phyloP scores from a whole-genome alignment of 345 rosid genomes.

The Dimocarpus longan region DNA sequence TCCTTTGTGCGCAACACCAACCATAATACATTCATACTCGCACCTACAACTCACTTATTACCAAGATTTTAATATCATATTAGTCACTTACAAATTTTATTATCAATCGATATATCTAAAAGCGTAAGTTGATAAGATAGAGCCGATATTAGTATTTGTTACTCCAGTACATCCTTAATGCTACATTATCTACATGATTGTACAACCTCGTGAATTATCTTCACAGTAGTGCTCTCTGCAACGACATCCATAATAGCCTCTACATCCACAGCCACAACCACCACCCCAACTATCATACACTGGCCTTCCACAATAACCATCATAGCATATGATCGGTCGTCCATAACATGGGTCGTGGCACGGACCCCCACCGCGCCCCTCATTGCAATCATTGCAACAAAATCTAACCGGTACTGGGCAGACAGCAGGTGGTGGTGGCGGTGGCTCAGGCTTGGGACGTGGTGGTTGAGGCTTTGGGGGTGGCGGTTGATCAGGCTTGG shows the following conservation, averaged over 20 bases:
- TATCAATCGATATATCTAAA: too few relatives aligned
- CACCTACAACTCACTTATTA: too few relatives aligned
- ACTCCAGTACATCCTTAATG: too few relatives aligned
- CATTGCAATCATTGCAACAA: conserved; percentile 12
- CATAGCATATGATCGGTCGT: conserved; percentile 19
- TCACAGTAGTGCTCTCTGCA: conserved; percentile 48
- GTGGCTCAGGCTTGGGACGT: background rate
- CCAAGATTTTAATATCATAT: too few relatives aligned
- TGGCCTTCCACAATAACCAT: conserved; percentile 47
- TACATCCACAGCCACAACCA: conserved; percentile 31
- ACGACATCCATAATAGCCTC: conserved; percentile 20
- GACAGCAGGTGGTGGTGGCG: background rate
- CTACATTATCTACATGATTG: conserved; percentile 41
- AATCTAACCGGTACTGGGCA: background rate
- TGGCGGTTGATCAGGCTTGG: conserved; percentile 6
- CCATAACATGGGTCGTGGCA: conserved; percentile 33
- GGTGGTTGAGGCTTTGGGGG: too few relatives aligned
- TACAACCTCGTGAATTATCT: conserved; percentile 54
- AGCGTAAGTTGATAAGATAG: too few relatives aligned
- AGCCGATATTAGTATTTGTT: too few relatives aligned
- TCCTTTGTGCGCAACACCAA: too few relatives aligned
- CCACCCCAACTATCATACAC: conserved; percentile 63
- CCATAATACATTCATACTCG: too few relatives aligned
- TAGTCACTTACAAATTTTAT: too few relatives aligned
- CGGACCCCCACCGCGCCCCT: conserved; percentile 13